phyloP scores from a whole-genome alignment of 371 early-diverging fungal genomes.

The Cokeromyces recurvatus region DNA sequence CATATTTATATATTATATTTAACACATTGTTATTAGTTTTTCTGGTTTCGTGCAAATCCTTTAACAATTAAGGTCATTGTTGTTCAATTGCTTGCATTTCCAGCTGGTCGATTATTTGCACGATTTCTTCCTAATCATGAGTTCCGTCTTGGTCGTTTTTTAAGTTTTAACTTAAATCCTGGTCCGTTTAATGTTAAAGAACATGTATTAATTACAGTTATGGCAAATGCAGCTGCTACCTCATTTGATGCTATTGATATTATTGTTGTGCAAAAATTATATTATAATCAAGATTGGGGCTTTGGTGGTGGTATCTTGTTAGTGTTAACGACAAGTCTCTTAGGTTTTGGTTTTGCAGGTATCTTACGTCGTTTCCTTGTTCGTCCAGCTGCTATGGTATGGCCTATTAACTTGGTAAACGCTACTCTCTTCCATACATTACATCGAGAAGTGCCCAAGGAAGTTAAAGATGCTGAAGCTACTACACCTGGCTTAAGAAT shows the following conservation, averaged over 20 bases:
- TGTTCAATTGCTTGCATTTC: constrained; percentile 66
- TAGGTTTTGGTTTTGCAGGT: constrained; percentile 88
- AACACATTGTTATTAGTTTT: too few relatives aligned
- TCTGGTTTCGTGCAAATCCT: constrained; percentile 71
- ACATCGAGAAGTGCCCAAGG: constrained; percentile 47
- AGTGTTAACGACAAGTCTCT: constrained; percentile 60
- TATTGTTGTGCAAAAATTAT: constrained; percentile 63
- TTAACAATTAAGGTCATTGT: constrained; percentile 59
- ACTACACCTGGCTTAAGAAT: constrained; percentile 22
- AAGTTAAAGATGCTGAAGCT: constrained; percentile 28
- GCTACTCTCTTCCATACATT: constrained; percentile 74
- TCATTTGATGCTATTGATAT: constrained; percentile 71
- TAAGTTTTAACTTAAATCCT: constrained; percentile 57
- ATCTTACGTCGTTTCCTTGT: constrained; percentile 73
- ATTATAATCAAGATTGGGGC: constrained; percentile 61
- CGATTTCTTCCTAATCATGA: constrained; percentile 44
- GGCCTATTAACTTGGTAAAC: constrained; percentile 75
- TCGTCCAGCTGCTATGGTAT: constrained; percentile 76
- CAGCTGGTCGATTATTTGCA: constrained; percentile 60
- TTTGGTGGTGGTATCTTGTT: constrained; percentile 59
- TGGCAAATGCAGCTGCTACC: constrained; percentile 60
- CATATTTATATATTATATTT: not conserved
- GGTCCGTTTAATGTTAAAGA: constrained; percentile 79
- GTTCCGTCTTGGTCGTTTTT: constrained; percentile 18
- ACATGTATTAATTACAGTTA: constrained; percentile 60